Base-by-base conservation (phyloP, 192 early-diverging fungal species). In the Coemansia reversa region DNA sequence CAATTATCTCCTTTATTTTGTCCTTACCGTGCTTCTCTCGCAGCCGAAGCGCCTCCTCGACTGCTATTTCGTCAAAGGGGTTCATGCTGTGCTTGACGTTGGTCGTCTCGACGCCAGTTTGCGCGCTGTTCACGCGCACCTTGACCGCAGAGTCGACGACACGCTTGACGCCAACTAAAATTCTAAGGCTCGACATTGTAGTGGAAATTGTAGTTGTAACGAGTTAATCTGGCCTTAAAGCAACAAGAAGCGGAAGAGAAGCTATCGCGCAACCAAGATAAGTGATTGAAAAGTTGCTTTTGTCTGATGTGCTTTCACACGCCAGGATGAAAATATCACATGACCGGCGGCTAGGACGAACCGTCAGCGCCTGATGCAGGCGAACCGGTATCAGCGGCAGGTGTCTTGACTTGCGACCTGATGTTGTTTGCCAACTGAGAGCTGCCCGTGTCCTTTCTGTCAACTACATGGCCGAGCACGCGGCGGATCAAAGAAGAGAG, bases 61-160 rank as follows among this genome's bases (percentile, higher is more conserved):
- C 83, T n/a, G 94, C 97, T 74, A 99, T 99, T 72, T 99, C 97
- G 76, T 97, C 95, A 79, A 99, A 99, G 45, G 97, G 97, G 82
- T 99, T 99, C 91, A 99, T 94, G 67, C 90, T 92, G 87, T 99
- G 97, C 86, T 96, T 97, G 62, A 97, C 88, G 71, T 90, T 92
- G 39, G 84, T 84, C 23, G 91, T 93, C 78, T 97, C 97, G 70
- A 99, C 94, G 63, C 86, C 91, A 5, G 87, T 86, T 69, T 91
- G 91, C 24, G 90, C 87, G 56, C 88, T 85, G 72, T 92, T 91
- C 32, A 99, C 95, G 57, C 95, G 92, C 80, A 97, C 91, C 84
- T 99, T 99, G 86, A 97, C 95, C 28, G 94, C 93, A 73, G 93
- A 98, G 85, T 99, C 97, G 64, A 99, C 87, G 24, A 99, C 97